Base-by-base conservation (phyloP, 495 filamentous ascomycete species). In the Terfezia boudieri region DNA sequence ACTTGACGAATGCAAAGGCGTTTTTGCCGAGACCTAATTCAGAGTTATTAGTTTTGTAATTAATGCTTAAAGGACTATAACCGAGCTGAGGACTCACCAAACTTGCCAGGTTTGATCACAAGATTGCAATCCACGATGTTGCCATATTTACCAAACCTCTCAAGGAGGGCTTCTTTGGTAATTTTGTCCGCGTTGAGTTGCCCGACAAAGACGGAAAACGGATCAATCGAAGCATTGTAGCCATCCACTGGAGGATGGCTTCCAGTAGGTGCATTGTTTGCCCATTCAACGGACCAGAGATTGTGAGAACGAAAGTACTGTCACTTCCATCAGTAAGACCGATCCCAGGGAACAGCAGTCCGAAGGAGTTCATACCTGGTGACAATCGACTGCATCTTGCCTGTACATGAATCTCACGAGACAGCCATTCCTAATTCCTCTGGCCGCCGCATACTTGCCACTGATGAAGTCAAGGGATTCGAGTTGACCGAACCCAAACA, bases 321-420 rank as follows among this genome's bases (percentile, higher is more conserved):
- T 50, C 5, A 10, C 16, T 54, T 36, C 9, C 41, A 14, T 46
- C 4, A 43, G 55, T 52, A 16, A 54, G 4, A 32, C 26, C 26
- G 7, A 32, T 32, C 26, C 4, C 6, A 35, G 26, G 22, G 35
- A 10, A 20, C 37, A 36, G 9, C 16, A 10, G 48, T 37, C 11
- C 46, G 12, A 17, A 10, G n/a, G 17, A 48, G 7, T 22, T 14
- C 54, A 41, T 51, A 58, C 61, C 55, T 64, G 61, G 23, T 64
- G 63, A 37, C 61, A 58, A 43, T 64, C 61, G 12, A 64, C 61
- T 48, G 61, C 61, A 56, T 64, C 61, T 46, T 64, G 61, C 26
- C 61, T 60, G 37, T 60, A 64, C 49, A 54, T 53, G 56, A 64
- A 64, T 20, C 61, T 56, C 36, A 64, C 52, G 49, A 58, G 63